A percentile compares a stretch with the other conserved stretches of the same genome.
Conservation (phyloP, 805 yeast genomes). For the Babjeviella inositovora region DNA sequence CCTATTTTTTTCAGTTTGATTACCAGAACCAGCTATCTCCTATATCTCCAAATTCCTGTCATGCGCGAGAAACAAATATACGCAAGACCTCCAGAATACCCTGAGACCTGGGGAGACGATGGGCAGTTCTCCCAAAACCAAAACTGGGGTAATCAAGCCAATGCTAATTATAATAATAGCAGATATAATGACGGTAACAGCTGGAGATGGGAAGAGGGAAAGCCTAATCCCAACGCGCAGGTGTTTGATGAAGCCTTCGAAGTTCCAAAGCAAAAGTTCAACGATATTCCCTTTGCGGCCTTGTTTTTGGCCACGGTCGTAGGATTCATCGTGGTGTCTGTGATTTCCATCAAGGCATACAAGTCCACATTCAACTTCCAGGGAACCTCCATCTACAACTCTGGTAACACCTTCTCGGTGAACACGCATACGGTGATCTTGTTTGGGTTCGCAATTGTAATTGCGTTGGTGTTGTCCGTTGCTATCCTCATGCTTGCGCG, state of each 20-base stretch:
- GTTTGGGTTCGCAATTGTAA: constrained; percentile 46
- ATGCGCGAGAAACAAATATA: too few relatives aligned
- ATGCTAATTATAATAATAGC: too few relatives aligned
- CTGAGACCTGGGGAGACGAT: too few relatives aligned
- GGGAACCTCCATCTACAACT: constrained; percentile 48
- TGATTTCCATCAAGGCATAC: constrained; percentile 51
- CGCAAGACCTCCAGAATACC: too few relatives aligned
- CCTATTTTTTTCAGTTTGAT: too few relatives aligned
- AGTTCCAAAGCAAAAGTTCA: constrained; percentile 40
- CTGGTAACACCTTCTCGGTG: constrained; percentile 38
- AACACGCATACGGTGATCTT: constrained; percentile 63
- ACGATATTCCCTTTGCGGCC: constrained; percentile 59
- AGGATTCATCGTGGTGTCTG: constrained; percentile 62
- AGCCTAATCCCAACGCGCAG: constrained; percentile 18
- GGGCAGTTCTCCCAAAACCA: too few relatives aligned
- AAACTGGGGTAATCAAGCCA: too few relatives aligned
- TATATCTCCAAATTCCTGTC: too few relatives aligned
- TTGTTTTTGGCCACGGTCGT: constrained; percentile 26
- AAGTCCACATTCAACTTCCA: constrained; percentile 31
- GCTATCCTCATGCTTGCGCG: constrained; percentile 47
- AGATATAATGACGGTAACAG: too few relatives aligned
- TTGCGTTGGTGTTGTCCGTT: constrained; percentile 41
- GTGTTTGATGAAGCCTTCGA: constrained; percentile 57
- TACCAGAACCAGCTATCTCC: too few relatives aligned
- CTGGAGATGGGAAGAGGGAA: too few relatives aligned